Conservation (phyloP, 148 eudicot species). For the Rhododendron molle region DNA sequence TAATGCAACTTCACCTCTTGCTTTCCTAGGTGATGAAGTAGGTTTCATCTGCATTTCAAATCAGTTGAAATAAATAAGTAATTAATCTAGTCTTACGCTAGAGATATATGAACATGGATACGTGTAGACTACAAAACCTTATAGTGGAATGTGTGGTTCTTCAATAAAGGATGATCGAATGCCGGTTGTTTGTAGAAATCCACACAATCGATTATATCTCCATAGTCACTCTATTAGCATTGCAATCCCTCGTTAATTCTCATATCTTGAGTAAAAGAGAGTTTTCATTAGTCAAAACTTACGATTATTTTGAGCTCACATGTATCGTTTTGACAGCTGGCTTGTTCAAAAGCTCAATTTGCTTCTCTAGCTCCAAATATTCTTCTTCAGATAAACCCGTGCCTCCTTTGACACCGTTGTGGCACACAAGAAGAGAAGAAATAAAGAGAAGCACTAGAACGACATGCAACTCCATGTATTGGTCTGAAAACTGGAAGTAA, state of each 20-base stretch:
- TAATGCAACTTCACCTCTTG: background rate
- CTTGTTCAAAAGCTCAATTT: background rate
- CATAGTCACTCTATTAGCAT: background rate
- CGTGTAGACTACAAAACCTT: background rate
- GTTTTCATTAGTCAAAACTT: background rate
- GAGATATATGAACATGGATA: background rate
- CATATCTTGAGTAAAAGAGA: background rate
- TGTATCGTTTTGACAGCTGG: background rate
- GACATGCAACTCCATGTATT: background rate
- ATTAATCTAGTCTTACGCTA: background rate
- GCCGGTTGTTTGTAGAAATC: background rate
- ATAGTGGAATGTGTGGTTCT: background rate
- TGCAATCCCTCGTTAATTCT: background rate
- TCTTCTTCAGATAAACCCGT: background rate
- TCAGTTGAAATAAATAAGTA: background rate
- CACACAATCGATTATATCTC: background rate
- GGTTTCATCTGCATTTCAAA: background rate
- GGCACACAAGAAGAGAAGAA: background rate
- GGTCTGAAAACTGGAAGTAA: background rate
- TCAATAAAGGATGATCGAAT: background rate
- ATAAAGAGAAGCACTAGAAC: too few relatives aligned
- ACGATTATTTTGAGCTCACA: background rate
- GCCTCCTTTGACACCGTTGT: background rate
- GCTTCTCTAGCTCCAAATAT: constrained; percentile 1
- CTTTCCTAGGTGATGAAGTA: background rate